phyloP scores from a whole-genome alignment of 208 protist species.

The Acanthamoeba castellanii region DNA sequence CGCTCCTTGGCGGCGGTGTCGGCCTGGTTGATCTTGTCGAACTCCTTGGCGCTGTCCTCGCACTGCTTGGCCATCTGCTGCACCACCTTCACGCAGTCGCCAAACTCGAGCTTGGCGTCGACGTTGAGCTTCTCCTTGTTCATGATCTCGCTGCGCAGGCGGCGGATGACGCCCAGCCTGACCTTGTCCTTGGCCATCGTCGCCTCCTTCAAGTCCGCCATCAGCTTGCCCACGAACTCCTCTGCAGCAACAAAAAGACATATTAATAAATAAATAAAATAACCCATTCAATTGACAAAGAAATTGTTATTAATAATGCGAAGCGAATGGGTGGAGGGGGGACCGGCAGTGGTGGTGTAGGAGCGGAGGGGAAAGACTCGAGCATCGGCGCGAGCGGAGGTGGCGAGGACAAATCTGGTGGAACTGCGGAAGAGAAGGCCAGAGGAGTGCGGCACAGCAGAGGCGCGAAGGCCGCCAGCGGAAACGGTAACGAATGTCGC shows the following conservation, averaged over 20 bases:
- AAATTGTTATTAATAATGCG: no score
- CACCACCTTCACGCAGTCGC: slow-evolving; percentile 47
- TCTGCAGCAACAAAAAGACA: background rate
- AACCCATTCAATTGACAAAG: no score
- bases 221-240: slow-evolving; percentile 30
- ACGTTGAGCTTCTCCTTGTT: slow-evolving; percentile 61
- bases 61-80: slow-evolving; percentile 56
- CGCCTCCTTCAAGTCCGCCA: slow-evolving; percentile 50
- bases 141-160: slow-evolving; percentile 62
- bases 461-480: no score
- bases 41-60: slow-evolving; percentile 48
- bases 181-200: slow-evolving; percentile 47
- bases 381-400: no score
- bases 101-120: slow-evolving; percentile 31
- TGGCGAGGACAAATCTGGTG: no score
- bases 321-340: background rate
- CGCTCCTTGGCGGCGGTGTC: slow-evolving; percentile 25
- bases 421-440: no score
- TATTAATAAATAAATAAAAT: background rate
- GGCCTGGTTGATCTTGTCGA: background rate
- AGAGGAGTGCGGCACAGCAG: no score
- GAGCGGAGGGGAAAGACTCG: background rate
- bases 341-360: background rate
- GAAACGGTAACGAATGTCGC: background rate
- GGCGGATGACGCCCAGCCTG: slow-evolving; percentile 36